Evolutionary conservation across 2,329 filamentous ascomycete genomes (phyloP).

Genomic region (Aspergillus floridensis): DNA sequence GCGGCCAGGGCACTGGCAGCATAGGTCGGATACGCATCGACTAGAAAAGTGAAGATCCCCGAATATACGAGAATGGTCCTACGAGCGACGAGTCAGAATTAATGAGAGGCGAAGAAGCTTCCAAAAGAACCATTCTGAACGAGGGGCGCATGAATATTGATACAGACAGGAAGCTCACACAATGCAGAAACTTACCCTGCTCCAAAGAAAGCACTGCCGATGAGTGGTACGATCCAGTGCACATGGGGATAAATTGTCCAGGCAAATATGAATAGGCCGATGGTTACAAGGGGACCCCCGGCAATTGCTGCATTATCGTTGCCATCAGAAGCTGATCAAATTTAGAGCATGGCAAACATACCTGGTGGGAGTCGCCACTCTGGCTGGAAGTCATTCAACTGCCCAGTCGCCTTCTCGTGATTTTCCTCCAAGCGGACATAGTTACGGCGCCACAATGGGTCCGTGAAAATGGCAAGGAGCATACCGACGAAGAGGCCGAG

Average conservation of each 20-base stretch:
- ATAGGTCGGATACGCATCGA: slow-evolving; percentile 55
- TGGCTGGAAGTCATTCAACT: slow-evolving; percentile 63
- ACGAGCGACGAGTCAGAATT: slow-evolving; percentile 20
- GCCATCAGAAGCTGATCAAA: slow-evolving; percentile 6
- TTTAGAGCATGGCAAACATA: slow-evolving; percentile 29
- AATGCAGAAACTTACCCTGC: slow-evolving; percentile 56
- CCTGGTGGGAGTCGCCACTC: slow-evolving; percentile 78
- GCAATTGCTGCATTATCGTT: slow-evolving; percentile 50
- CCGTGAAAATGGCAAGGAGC: slow-evolving; percentile 44
- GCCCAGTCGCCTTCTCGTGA: slow-evolving; percentile 33
- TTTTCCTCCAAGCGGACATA: slow-evolving; percentile 43
- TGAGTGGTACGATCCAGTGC: slow-evolving; percentile 73
- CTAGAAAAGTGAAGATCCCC: slow-evolving; percentile 85
- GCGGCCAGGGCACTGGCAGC: slow-evolving; percentile 68
- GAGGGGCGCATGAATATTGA: neutral
- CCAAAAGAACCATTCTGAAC: neutral
- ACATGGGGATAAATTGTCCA: slow-evolving; percentile 75
- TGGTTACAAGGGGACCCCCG: slow-evolving; percentile 74
- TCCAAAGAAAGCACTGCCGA: slow-evolving; percentile 70
- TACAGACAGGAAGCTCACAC: neutral
- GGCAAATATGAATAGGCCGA: slow-evolving; percentile 83
- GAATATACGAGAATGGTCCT: slow-evolving; percentile 76
- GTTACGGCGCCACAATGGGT: slow-evolving; percentile 48
- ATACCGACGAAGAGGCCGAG: slow-evolving; percentile 53
- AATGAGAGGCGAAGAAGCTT: neutral